A percentile compares a stretch with the other conserved stretches of the same genome.
These are phyloP conservation scores for Sporothrix curviconia DNA, from an alignment of 2,329 filamentous ascomycete species.

Conservation along the genomic window DNA sequence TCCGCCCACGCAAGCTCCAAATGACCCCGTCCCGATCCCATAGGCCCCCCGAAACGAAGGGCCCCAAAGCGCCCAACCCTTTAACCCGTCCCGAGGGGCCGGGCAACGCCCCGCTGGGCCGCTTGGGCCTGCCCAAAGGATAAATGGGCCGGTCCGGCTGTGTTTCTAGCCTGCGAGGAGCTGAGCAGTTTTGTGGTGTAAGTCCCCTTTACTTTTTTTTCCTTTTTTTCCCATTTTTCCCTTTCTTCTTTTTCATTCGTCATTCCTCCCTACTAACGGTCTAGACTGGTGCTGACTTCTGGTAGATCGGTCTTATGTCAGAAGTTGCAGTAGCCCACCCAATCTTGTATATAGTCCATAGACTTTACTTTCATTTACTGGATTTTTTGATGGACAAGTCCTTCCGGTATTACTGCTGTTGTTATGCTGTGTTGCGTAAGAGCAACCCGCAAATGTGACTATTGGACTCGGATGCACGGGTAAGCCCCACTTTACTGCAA, in stretches of 20 bases:
- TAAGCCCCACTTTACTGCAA: not conserved
- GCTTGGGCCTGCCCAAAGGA: slow-evolving; percentile 52
- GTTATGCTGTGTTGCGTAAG: no score
- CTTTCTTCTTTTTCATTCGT: not conserved
- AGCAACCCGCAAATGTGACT: no score
- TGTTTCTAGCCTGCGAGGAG: slow-evolving; percentile 61
- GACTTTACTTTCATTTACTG: not conserved
- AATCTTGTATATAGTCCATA: not conserved
- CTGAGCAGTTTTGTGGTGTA: slow-evolving; percentile 57
- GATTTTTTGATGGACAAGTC: not conserved
- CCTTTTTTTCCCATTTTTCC: not conserved
- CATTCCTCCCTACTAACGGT: not conserved
- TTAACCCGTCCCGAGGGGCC: no score
- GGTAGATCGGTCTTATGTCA: slow-evolving; percentile 71
- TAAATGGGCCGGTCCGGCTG: slow-evolving; percentile 64
- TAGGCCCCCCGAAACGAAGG: no score
- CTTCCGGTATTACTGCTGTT: not conserved
- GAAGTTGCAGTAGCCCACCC: slow-evolving; percentile 58
- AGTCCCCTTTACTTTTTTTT: not conserved
- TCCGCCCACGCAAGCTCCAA: no score
- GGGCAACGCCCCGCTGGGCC: slow-evolving; percentile 59
- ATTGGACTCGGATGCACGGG: no score
- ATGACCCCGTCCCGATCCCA: no score
- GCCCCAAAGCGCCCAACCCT: no score
- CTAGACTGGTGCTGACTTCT: slow-evolving; percentile 59